Evolutionary conservation across 306 rosid species (phyloP), one percentile per base, ranked within the genome.

Genomic region (Pterocarpus macrocarpus): DNA sequence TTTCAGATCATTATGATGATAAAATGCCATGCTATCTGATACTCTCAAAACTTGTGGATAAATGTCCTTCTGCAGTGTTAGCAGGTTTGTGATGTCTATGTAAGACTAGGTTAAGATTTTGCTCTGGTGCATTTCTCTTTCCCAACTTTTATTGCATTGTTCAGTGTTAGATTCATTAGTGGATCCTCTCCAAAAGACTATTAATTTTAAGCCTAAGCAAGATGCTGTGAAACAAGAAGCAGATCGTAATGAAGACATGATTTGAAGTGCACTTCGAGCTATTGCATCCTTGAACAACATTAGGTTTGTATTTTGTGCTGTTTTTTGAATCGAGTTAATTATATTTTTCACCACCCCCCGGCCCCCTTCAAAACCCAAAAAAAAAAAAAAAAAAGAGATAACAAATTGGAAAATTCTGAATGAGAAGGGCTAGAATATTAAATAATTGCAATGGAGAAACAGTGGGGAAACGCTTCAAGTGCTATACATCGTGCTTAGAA

Each of bases 1-100:
- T 78, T 78, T 66, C 90, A 96, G 99, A 94, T 87, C 99, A 96
- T 79, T 96, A 96, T 49, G 99, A 96, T 83, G 99, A 94, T 64
- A 96, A 96, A 87, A 96, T 96, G 99, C 98, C 99, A 72, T 96
- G 99, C 85, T 98, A 96, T 83, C 94, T 96, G 74, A 96, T 96
- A 76, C 98, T 96, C 75, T 92, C 99, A 17, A 96, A 94, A 85
- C 94, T 96, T 33, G 97, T 98, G 0, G 99, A 94, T 57, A 96
- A 96, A 82, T 96, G 99, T 71, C 98, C 99, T 35, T 90, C 98
- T 77, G 97, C 99, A 57, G 97, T 94, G 39, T 82, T 94, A 59
- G 99, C 98, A 67, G 99, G 99, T 94, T 80, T 41, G 89, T 90
- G 83, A 75, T 68, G 39, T 73, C 55, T 73, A 78, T 65, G 47